Evolutionary conservation across 768 basidiomycete species (phyloP).

Genomic region (Tricholoma terreum): DNA sequence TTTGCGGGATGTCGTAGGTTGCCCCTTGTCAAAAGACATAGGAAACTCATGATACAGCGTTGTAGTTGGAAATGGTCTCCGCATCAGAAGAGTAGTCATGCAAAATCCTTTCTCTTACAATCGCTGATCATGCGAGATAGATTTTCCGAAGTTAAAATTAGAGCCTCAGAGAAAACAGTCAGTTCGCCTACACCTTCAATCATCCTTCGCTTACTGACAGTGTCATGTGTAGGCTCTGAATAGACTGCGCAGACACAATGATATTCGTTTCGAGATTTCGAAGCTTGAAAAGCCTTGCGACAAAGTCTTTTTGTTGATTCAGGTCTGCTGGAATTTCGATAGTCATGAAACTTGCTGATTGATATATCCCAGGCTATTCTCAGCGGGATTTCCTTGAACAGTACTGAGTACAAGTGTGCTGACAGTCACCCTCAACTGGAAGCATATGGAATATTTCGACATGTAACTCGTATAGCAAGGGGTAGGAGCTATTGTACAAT

Average conservation of each 20-base stretch:
- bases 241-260: constrained; percentile 64
- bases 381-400: constrained; percentile 65
- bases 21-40: not conserved
- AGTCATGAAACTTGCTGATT: not conserved
- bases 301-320: constrained; percentile 79
- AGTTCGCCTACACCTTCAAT: not conserved
- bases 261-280: constrained; percentile 75
- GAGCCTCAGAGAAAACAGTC: constrained; percentile 75
- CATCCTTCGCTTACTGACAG: not conserved
- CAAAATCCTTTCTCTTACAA: not conserved
- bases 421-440: constrained; percentile 77
- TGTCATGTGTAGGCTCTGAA: constrained; percentile 47
- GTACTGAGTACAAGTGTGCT: constrained; percentile 62
- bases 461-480: constrained; percentile 71
- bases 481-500: constrained; percentile 37
- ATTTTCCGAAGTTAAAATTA: constrained; percentile 63
- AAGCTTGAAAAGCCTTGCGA: constrained; percentile 69
- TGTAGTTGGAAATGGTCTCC: constrained; percentile 63
- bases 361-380: constrained; percentile 56
- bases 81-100: constrained; percentile 60
- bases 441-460: constrained; percentile 66
- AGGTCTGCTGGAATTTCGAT: constrained; percentile 40
- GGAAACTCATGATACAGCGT: constrained; percentile 1
- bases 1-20: constrained; percentile 65
- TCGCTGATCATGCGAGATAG: constrained; percentile 32